phyloP scores from a whole-genome alignment of 1,284 basidiomycete genomes.

The Phlebopus sp. region DNA sequence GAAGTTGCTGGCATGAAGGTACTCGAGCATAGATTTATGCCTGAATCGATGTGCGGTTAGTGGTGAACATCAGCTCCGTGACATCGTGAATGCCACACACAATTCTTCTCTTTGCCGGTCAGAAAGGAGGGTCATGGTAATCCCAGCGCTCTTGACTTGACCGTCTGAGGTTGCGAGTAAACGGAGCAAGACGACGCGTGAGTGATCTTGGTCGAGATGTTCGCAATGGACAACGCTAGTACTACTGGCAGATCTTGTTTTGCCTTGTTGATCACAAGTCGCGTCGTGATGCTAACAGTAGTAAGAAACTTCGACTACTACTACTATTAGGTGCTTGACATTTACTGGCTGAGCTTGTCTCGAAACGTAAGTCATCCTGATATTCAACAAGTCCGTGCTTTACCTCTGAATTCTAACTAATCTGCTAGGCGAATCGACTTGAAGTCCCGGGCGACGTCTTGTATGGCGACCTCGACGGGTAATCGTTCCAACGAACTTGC shows the following conservation, averaged over 20 bases:
- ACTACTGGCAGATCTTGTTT: constrained; percentile 25
- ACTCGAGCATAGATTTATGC: constrained; percentile 84
- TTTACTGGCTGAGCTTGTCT: too few relatives aligned
- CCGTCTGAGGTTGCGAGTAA: constrained; percentile 11
- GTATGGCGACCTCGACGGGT: constrained; percentile 25
- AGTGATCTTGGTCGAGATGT: constrained; percentile 11
- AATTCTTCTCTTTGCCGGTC: constrained; percentile 83
- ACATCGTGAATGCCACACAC: constrained; percentile 42
- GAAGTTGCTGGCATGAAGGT: constrained; percentile 70
- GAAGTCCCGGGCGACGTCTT: constrained; percentile 16
- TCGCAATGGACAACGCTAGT: constrained; percentile 12
- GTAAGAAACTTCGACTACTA: too few relatives aligned
- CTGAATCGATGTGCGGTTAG: constrained; percentile 38
- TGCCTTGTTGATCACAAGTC: constrained; percentile 28
- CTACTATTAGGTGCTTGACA: too few relatives aligned
- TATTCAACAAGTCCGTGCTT: background rate
- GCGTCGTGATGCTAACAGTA: too few relatives aligned
- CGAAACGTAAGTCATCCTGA: too few relatives aligned
- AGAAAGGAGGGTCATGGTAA: constrained; percentile 55
- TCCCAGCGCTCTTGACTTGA: constrained; percentile 12
- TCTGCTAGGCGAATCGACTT: constrained; percentile 21
- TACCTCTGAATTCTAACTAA: background rate
- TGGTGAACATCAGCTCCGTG: constrained; percentile 12
- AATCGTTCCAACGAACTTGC: constrained; percentile 30
- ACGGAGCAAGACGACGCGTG: constrained; percentile 13